Evolutionary conservation across 2,329 filamentous ascomycete species (phyloP).

Genomic region (Neophaeococcomyces mojaviensis): DNA sequence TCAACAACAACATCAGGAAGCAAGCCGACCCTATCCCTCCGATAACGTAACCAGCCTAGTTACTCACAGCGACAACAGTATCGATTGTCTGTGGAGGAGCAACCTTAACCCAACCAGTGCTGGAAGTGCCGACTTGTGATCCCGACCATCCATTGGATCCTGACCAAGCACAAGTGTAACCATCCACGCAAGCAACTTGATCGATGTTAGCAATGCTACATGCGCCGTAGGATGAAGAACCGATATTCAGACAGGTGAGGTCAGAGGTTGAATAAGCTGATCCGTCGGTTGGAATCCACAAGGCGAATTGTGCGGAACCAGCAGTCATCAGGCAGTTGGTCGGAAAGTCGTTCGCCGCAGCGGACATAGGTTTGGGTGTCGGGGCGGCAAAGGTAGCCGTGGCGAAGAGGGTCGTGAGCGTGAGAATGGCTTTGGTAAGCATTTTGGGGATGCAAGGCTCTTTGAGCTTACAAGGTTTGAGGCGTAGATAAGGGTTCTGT

Average conservation of each 20-base stretch:
- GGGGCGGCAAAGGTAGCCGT: constrained; percentile 6
- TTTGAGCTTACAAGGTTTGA: neutral
- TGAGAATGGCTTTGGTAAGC: neutral
- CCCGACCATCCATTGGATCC: constrained; percentile 22
- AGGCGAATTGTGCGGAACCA: constrained; percentile 19
- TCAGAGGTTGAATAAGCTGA: constrained; percentile 14
- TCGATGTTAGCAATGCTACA: constrained; percentile 21
- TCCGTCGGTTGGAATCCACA: constrained; percentile 20
- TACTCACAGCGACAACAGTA: neutral
- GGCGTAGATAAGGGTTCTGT: neutral
- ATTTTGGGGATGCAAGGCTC: neutral
- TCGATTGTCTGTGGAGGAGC: constrained; percentile 22
- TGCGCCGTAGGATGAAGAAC: constrained; percentile 18
- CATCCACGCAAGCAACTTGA: constrained; percentile 22
- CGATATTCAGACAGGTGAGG: constrained; percentile 21
- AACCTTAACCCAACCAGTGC: constrained; percentile 19
- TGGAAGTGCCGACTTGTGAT: constrained; percentile 13
- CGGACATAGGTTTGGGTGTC: constrained; percentile 9
- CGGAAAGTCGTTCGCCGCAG: constrained; percentile 15
- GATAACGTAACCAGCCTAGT: neutral
- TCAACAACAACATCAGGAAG: too few species aligned
- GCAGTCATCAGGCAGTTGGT: constrained; percentile 21
- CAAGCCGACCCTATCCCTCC: too few species aligned
- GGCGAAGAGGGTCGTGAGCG: neutral
- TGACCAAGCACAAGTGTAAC: constrained; percentile 29